Evolutionary conservation across 257 asterid genomes (phyloP).

Genomic region (Ophiorrhiza pumila): DNA sequence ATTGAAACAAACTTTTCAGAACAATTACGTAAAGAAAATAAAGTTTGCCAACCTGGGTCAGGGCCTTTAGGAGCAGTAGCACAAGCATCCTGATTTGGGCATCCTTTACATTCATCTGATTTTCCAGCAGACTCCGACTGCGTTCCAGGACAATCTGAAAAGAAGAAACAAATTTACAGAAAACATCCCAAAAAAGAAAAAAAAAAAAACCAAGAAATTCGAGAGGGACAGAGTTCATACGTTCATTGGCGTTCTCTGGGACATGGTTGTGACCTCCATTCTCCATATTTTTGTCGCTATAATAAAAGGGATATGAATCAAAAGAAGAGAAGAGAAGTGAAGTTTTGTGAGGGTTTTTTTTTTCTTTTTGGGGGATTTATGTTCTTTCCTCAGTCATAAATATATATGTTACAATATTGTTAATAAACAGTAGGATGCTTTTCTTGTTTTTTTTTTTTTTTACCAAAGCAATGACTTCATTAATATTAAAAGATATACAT

Average conservation of each 20-base stretch:
- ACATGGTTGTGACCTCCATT: slow-evolving; percentile 5
- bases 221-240: background rate
- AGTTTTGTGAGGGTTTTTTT: too few species aligned
- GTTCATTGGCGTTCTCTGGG: slow-evolving; percentile 21
- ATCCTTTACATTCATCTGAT: slow-evolving; percentile 77
- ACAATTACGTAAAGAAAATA: background rate
- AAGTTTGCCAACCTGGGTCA: slow-evolving; percentile 53
- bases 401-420: too few species aligned
- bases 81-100: slow-evolving; percentile 84
- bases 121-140: slow-evolving; percentile 81
- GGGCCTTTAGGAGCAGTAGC: slow-evolving; percentile 97
- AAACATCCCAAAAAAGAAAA: background rate
- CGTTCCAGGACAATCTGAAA: slow-evolving; percentile 84
- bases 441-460: too few species aligned
- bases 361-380: too few species aligned
- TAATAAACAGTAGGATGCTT: too few species aligned
- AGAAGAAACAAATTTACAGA: background rate
- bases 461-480: too few species aligned
- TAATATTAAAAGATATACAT: too few species aligned
- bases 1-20: too few species aligned
- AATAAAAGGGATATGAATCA: too few species aligned
- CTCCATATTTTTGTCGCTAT: slow-evolving; percentile 8
- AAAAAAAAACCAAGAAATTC: background rate
- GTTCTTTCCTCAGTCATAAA: too few species aligned
- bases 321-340: too few species aligned